A percentile compares a stretch with the other conserved stretches of the same genome.
phyloP scores from a whole-genome alignment of 257 asterid species.

The Nicotiana attenuata region DNA sequence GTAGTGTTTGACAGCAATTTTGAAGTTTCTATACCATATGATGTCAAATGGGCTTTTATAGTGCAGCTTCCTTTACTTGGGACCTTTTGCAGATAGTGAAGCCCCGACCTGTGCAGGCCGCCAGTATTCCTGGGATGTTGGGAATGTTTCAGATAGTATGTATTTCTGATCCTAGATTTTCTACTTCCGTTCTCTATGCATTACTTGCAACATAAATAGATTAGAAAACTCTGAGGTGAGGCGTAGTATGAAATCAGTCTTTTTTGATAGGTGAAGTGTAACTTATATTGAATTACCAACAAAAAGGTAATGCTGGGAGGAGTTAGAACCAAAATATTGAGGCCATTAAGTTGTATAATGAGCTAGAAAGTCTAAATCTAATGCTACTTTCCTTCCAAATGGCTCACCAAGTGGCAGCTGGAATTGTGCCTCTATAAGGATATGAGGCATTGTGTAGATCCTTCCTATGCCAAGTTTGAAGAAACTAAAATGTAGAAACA shows the following conservation, averaged over 20 bases:
- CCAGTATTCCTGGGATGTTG: constrained; percentile 97
- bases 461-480: not conserved
- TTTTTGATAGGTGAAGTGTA: not conserved
- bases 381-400: not conserved
- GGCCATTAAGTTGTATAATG: not conserved
- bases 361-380: not conserved
- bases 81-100: constrained; percentile 65
- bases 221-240: not conserved
- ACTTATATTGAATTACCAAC: not conserved
- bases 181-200: constrained; percentile 1
- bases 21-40: not conserved
- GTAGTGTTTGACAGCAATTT: not conserved
- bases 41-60: not conserved
- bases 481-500: not conserved
- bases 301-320: not conserved
- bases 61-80: not conserved
- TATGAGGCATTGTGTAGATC: not conserved
- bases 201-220: not conserved
- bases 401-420: not conserved
- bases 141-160: constrained; percentile 96
- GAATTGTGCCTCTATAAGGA: not conserved
- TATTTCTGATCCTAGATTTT: constrained; percentile 16
- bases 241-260: not conserved
- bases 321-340: not conserved
- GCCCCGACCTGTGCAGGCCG: constrained; percentile 93